Base-by-base conservation (phyloP, 331 rosid species). In the Malus hybrid region DNA sequence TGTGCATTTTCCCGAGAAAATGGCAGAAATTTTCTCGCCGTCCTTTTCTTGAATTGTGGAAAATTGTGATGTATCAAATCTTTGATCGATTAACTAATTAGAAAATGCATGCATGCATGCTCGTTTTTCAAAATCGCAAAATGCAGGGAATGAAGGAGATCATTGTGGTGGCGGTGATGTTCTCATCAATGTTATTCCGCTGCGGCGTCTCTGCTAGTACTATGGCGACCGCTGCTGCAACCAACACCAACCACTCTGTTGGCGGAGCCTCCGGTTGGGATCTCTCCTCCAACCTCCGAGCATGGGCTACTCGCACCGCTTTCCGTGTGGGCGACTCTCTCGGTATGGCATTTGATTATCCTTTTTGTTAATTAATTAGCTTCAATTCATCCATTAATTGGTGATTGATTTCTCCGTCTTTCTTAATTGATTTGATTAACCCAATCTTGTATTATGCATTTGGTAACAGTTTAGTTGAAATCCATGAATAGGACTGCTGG, bases 231-330 rank as follows among this genome's bases (percentile, higher is more conserved):
- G 93, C 90, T 6, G 42, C 22, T 28, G 67, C 39, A 5, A 14
- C 36, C 39, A 29, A 27, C 6, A 73, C 73, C 59, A 90, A 90
- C 70, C 82, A 57, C 77, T 36, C 95, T 61, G 95, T 93, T 33
- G 97, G 97, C 7, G 97, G 91, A 31, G 62, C 71, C 75, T 75
- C 88, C 18, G 96, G 94, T 27, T 90, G 96, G 98, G 96, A 93
- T 76, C 90, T 93, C 57, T 8, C 60, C 33, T 82, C 95, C 1
- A 75, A 90, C 72, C 69, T 93, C 60, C 86, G 78, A 34, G 65
- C 75, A 65, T 93, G 96, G 98, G 76, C 90, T 44, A 70, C 93
- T 31, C 13, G 78, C 4, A 72, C 72, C 34, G 79, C 81, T 42
- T 87, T 93, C 56, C 75, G 68, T 27, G 87, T 87, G 63, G 96